A percentile compares a stretch with the other conserved stretches of the same genome.
Conservation (phyloP, 148 eudicot genomes). For the Rhododendron ovatum region DNA sequence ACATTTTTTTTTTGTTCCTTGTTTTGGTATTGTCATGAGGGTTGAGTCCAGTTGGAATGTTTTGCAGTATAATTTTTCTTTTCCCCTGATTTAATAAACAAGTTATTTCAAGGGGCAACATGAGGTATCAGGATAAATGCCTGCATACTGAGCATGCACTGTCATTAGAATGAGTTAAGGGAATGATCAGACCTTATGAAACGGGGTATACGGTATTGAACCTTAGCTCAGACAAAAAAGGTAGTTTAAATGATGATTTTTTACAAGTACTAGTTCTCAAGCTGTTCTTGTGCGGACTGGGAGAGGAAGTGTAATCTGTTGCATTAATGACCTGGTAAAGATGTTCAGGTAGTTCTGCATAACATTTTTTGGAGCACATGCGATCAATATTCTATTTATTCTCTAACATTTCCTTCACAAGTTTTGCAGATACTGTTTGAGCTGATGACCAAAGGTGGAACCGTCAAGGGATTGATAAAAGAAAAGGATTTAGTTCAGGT, state of each 20-base stretch:
- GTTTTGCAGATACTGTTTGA: conserved; percentile 76
- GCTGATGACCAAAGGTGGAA: conserved; percentile 93
- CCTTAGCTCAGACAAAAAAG: background rate
- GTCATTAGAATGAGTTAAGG: background rate
- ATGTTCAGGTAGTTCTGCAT: background rate
- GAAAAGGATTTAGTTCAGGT: conserved; percentile 93
- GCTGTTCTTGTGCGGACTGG: background rate
- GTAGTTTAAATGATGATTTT: background rate
- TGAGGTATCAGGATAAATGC: background rate
- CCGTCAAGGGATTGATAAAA: conserved; percentile 85
- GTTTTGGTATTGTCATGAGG: background rate
- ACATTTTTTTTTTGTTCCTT: background rate
- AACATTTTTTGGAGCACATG: background rate
- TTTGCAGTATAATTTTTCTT: background rate
- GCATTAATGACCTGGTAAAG: background rate
- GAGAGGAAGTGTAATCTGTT: background rate
- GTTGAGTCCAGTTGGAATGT: background rate
- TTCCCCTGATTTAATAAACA: background rate
- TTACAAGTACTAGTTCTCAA: background rate
- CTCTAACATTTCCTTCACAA: background rate
- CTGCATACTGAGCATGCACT: background rate
- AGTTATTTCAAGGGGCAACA: background rate
- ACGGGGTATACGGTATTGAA: background rate
- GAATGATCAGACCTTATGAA: background rate
- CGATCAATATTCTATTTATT: background rate